A percentile compares a stretch with the other conserved stretches of the same genome.
Evolutionary conservation across 345 rosid species (phyloP).

Genomic region (Triadica sebifera): DNA sequence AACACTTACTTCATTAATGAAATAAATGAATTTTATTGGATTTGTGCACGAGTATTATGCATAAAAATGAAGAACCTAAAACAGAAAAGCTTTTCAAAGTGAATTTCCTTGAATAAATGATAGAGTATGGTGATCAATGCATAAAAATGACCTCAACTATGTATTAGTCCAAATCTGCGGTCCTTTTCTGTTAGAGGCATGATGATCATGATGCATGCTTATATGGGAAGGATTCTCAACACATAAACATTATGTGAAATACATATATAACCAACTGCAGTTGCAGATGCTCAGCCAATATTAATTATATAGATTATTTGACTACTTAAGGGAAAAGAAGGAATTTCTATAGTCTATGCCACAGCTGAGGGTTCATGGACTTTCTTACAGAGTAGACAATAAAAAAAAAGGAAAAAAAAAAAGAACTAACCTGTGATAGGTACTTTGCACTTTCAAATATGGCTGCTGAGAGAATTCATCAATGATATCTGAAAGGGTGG

Average conservation of each 20-base stretch:
- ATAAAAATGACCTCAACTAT: not conserved
- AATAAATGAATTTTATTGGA: not conserved
- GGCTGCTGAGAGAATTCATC: conserved; percentile 55
- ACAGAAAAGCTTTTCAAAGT: not conserved
- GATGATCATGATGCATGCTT: not conserved
- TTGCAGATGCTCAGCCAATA: not conserved
- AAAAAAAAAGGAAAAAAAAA: not conserved
- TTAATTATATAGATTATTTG: not conserved
- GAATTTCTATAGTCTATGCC: not conserved
- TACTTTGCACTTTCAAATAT: conserved; percentile 55
- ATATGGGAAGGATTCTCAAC: not conserved
- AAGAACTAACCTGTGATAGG: conserved; percentile 51
- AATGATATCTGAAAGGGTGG: conserved; percentile 49
- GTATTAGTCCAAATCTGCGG: not conserved
- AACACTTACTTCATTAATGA: not conserved
- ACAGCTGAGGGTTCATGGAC: not conserved
- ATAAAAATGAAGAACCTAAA: not conserved
- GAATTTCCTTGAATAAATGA: not conserved
- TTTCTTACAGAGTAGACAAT: not conserved
- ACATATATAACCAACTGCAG: no score
- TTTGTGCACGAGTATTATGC: not conserved
- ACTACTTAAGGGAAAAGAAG: not conserved
- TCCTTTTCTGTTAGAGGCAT: not conserved
- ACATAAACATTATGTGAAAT: not conserved
- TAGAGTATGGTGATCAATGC: not conserved